Conservation (phyloP, 306 rosid genomes). For the Acacia melanoxylon region DNA sequence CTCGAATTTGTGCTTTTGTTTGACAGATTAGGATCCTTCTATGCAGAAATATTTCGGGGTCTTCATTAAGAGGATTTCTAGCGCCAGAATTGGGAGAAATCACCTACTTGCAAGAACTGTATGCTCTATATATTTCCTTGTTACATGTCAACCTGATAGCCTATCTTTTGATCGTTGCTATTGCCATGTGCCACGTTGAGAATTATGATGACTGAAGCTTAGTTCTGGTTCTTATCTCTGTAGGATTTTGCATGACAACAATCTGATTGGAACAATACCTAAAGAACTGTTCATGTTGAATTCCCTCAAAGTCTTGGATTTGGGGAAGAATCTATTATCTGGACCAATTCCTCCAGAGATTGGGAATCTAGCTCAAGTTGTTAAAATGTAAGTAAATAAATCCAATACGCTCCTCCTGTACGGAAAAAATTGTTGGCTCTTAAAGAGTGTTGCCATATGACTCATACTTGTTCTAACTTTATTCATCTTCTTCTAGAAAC, state of each 20-base stretch:
- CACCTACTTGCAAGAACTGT: slow-evolving; percentile 78
- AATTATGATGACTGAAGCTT: slow-evolving; percentile 26
- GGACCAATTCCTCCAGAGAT: slow-evolving; percentile 90
- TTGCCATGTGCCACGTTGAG: slow-evolving; percentile 3
- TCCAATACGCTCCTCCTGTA: slow-evolving; percentile 26
- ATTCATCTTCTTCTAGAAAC: slow-evolving; percentile 57
- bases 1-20: slow-evolving; percentile 9
- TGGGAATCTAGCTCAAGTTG: slow-evolving; percentile 58
- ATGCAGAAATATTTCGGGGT: slow-evolving; percentile 80
- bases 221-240: slow-evolving; percentile 32
- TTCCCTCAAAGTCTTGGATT: slow-evolving; percentile 70
- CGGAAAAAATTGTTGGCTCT: slow-evolving; percentile 13
- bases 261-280: slow-evolving; percentile 77
- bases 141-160: neutral
- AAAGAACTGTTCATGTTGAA: slow-evolving; percentile 71
- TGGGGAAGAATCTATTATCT: slow-evolving; percentile 77
- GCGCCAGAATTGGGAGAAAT: slow-evolving; percentile 80
- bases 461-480: slow-evolving; percentile 28
- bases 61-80: slow-evolving; percentile 72
- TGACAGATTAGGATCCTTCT: slow-evolving; percentile 33
- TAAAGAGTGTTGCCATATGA: neutral
- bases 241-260: slow-evolving; percentile 79
- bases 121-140: slow-evolving; percentile 38
- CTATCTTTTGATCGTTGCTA: slow-evolving; percentile 22
- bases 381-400: slow-evolving; percentile 61